Base-by-base conservation (phyloP, 805 yeast species). In the Metschnikowia rubicola region DNA sequence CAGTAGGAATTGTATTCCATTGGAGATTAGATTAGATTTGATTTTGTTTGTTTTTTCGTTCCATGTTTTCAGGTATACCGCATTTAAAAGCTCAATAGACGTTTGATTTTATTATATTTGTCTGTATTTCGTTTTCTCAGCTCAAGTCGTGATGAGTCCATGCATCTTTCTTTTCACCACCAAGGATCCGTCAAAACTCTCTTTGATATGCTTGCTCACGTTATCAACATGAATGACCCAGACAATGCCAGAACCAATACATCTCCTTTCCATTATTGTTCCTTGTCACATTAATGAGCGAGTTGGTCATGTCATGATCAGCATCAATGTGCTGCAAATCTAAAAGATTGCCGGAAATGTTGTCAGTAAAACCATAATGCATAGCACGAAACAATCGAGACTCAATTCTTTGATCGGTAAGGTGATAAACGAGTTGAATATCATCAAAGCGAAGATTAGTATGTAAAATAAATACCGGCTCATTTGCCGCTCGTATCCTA, bases 121-220 rank as follows among this genome's bases (percentile, higher is more conserved):
- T 79, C 75, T 10, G 96, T 15, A 15, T 15, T 15, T 15, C 17
- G 17, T 15, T 15, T 15, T 15, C 17, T 15, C 17, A 15, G 17
- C 17, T 15, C 17, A 15, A 15, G 17, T 15, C 3, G 17, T 15
- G 17, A 15, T 15, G 17, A 15, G 17, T 15, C 17, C 88, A 60
- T 84, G 80, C 99, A 94, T 94, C 51, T 94, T 73, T 11, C 97
- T 88, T 66, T 94, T 99, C 11, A 99, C 99, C 41, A 94, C 92
- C 54, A 94, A 75, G 53, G 89, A 85, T 0, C 96, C 98, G 51
- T 80, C 78, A 7, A 94, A 95, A 37, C 89, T 88, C 56, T 87
- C 85, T 10, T 71, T 62, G 50, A 80, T 84, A 65, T 89, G 94
- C 51, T 74, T 75, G 34, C 74, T 71, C 7, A 94, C 91, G 61